Base-by-base conservation (phyloP, 2,329 filamentous ascomycete genomes). In the Trichoderma oligosporum region DNA sequence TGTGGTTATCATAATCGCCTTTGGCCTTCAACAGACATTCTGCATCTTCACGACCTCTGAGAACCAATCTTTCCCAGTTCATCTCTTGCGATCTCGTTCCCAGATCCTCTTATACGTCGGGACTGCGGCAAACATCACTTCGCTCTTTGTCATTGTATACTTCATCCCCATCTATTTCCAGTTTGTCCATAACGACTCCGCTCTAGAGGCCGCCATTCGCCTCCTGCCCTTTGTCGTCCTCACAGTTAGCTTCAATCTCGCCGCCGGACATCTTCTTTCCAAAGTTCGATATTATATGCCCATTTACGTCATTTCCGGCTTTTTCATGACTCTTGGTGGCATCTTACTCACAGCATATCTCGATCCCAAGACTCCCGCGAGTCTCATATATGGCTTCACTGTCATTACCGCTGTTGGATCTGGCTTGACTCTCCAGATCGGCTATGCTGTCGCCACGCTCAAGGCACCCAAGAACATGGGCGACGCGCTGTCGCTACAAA, bases 1-100 rank as follows among this genome's bases (percentile, higher is more conserved):
- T 4, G 74, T 65, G 2, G 61, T 77, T 0, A 61, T 76, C 0
- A 64, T 39, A 14, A 20, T 22, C n/a, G 3, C 14, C 4, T 59
- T 41, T 31, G 45, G 22, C 31, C 2, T 47, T 25, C 44, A 49
- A 38, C 57, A 59, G 42, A 20, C 27, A 1, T 52, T 22, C 7
- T 51, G 27, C 31, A 16, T 57, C 22, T n/a, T 59, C 25, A 59
- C 57, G 1, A 52, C 44, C 7, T 22, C 18, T 3, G 54, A 51
- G 20, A 25, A 24, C n/a, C 38, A 53, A 9, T 46, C 39, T 20
- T 46, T 57, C 46, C 57, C 57, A 3, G 18, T 49, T 7, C 36
- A 47, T 56, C 36, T 61, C 1, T 8, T 48, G 12, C 22, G 53
- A 14, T 57, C 52, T 4, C 38, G 46, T 16, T 47, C 46, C 8